Evolutionary conservation across 1,139 yeast species (phyloP).

Genomic region (Candida sp.): DNA sequence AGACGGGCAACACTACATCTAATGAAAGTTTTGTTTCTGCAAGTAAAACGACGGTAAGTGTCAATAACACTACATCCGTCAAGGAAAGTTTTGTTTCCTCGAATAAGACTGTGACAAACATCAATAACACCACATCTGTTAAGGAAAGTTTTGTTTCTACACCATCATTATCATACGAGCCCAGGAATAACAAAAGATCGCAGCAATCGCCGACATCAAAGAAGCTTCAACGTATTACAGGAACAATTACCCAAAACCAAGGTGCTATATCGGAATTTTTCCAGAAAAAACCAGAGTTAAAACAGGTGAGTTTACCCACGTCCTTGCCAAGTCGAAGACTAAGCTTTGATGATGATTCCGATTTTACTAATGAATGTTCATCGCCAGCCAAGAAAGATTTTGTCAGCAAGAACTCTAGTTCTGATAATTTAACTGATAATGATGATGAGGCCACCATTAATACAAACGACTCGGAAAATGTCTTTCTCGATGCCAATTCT

Average conservation of each 20-base stretch:
- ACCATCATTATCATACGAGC: not conserved
- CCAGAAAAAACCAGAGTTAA: constrained; percentile 1
- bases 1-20: not conserved
- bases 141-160: not conserved
- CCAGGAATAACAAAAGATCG: constrained; percentile 4
- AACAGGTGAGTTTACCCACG: constrained; percentile 1
- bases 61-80: not conserved
- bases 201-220: constrained; percentile 10
- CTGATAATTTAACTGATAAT: constrained; percentile 19
- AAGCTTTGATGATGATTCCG: constrained; percentile 33
- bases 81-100: not conserved
- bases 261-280: constrained; percentile 11
- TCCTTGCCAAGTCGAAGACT: not conserved
- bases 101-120: not conserved
- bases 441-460: constrained; percentile 9
- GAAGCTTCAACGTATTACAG: constrained; percentile 6
- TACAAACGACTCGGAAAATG: not conserved
- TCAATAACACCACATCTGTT: not conserved
- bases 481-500: not conserved
- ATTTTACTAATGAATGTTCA: constrained; percentile 28
- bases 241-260: constrained; percentile 2
- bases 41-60: not conserved
- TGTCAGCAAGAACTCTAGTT: constrained; percentile 1
- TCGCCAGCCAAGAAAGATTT: constrained; percentile 17
- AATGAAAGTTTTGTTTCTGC: not conserved